A percentile compares a stretch with the other conserved stretches of the same genome.
Conservation (phyloP, 1,139 yeast species). For the Hanseniaspora gamundiae region DNA sequence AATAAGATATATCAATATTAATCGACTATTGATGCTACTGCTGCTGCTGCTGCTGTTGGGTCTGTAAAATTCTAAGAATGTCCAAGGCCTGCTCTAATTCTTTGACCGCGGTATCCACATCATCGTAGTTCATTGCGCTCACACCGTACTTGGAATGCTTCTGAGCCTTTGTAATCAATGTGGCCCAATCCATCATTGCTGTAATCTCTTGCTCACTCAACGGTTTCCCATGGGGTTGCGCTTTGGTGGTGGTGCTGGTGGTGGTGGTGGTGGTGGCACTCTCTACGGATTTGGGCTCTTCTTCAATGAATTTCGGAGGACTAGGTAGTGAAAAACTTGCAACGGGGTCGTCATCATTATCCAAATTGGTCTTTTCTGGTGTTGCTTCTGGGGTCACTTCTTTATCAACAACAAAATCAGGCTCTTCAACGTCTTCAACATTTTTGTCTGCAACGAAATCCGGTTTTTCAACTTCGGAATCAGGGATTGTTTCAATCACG, state of each 20-base stretch:
- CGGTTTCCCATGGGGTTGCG: slow-evolving; percentile 1
- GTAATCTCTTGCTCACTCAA: slow-evolving; percentile 11
- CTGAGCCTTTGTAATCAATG: slow-evolving; percentile 42
- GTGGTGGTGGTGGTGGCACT: background rate
- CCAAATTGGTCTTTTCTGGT: background rate
- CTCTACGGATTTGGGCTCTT: background rate
- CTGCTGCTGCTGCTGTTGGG: background rate
- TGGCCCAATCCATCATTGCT: slow-evolving; percentile 19
- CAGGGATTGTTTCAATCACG: background rate
- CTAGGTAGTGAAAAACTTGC: background rate
- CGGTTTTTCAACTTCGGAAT: background rate
- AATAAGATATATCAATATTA: background rate
- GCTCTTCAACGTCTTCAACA: background rate
- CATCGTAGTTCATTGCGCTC: slow-evolving; percentile 89
- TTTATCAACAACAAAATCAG: slow-evolving; percentile 4
- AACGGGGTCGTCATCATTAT: too few species aligned
- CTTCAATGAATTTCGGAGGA: slow-evolving; percentile 1
- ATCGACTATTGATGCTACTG: too few species aligned
- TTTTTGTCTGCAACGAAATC: background rate
- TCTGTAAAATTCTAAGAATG: slow-evolving; percentile 4
- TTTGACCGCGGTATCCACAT: slow-evolving; percentile 52
- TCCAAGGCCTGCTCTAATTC: slow-evolving; percentile 4
- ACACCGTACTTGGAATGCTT: slow-evolving; percentile 85
- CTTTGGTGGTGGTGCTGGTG: slow-evolving; percentile 3
- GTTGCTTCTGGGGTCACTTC: background rate